Base-by-base conservation (phyloP, 768 basidiomycete genomes). In the Termitomyces eurrhizus region DNA sequence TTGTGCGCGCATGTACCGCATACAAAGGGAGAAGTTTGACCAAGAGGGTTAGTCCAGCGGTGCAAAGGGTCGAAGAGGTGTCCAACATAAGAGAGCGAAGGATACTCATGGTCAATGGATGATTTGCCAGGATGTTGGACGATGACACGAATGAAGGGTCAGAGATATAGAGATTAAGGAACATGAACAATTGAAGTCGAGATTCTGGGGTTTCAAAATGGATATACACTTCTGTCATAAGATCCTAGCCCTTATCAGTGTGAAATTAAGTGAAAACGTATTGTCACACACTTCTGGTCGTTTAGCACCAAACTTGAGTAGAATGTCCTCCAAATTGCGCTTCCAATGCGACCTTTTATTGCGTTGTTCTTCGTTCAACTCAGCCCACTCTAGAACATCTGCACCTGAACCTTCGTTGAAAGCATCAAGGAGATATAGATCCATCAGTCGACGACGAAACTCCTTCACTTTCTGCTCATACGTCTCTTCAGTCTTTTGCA, bases 401-500 rank as follows among this genome's bases (percentile, higher is more conserved):
- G 83, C 80, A 3, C 83, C 84, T 4, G 89, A 91, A 24, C 81
- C 82, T 67, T 91, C 90, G 67, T 89, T 88, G 69, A 82, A 86
- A 37, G 86, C 88, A 68, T 92, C 90, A 56, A 91, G 75, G 18
- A 94, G 78, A 68, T 92, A 92, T 18, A 90, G 77, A 59, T 92
- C 89, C 67, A 93, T 72, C 37, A 94, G 72, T 33, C 83, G 80
- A 54, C 85, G 77, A 60, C 89, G 79, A 68, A 93, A 93, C 56
- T 85, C 85, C 32, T 76, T 73, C 18, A 87, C 78, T 72, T 83
- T 85, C 53, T 76, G 73, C 21, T 67, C 59, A 65, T 78, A 75
- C 1, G 56, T 67, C 57, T 83, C 82, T 49, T 78, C 76, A 42
- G 81, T 80, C 58, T 75, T 78, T 66, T 80, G 76, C 11, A 91